These are phyloP conservation scores for Exophiala xenobiotica DNA, from an alignment of 2,329 filamentous ascomycete species.

Conservation along the genomic window DNA sequence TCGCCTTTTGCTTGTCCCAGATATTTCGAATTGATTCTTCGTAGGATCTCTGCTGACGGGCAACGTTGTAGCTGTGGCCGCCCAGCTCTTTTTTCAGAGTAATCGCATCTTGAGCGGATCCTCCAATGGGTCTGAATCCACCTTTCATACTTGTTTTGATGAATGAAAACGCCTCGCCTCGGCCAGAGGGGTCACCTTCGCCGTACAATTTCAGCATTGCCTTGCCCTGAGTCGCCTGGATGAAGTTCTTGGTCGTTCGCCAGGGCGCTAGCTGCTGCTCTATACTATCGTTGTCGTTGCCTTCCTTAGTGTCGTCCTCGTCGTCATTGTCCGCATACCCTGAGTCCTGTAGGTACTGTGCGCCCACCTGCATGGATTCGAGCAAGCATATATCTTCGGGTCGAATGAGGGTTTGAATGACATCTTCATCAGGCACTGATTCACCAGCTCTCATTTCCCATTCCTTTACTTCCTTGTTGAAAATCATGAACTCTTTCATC, in stretches of 20 bases:
- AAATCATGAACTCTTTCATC: conserved; percentile 92
- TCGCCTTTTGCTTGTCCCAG: conserved; percentile 83
- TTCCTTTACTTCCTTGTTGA: conserved; percentile 81
- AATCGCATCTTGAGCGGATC: conserved; percentile 83
- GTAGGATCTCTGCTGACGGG: conserved; percentile 87
- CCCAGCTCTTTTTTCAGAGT: conserved; percentile 76
- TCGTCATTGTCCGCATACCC: conserved; percentile 73
- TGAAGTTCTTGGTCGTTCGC: conserved; percentile 95
- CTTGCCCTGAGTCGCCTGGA: conserved; percentile 89
- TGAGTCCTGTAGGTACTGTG: conserved; percentile 85
- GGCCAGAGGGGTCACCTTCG: conserved; percentile 89
- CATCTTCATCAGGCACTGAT: conserved; percentile 73
- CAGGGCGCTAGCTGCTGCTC: conserved; percentile 91
- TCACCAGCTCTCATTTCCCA: conserved; percentile 79
- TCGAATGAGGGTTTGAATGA: conserved; percentile 83
- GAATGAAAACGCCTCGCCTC: conserved; percentile 93
- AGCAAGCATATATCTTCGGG: conserved; percentile 93
- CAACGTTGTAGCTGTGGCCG: conserved; percentile 96
- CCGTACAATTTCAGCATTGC: conserved; percentile 96
- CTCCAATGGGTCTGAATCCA: conserved; percentile 85
- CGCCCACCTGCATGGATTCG: conserved; percentile 94
- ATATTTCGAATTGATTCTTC: conserved; percentile 88
- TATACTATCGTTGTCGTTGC: conserved; percentile 70
- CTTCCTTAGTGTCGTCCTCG: conserved; percentile 52
- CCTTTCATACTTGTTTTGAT: conserved; percentile 99